Conservation (phyloP, 1,284 basidiomycete genomes). For the Grifola frondosa region DNA sequence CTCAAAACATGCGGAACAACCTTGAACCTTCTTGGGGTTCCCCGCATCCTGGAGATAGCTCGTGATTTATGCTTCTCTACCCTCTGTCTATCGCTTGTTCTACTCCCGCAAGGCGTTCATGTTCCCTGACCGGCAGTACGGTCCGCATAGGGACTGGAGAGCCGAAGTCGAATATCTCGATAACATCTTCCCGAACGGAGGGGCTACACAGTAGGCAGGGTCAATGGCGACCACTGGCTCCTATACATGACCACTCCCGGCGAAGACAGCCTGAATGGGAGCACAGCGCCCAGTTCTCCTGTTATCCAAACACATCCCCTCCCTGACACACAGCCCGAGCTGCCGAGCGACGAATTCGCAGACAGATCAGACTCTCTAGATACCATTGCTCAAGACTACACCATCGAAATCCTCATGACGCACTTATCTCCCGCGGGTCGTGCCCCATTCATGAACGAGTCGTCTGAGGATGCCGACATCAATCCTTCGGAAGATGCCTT, state of each 20-base stretch:
- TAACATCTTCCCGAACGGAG: conserved; percentile 81
- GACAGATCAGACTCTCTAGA: conserved; percentile 29
- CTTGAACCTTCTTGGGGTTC: conserved; percentile 92
- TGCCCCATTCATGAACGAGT: conserved; percentile 73
- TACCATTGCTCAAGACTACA: conserved; percentile 67
- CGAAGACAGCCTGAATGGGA: conserved; percentile 27
- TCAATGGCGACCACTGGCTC: conserved; percentile 99
- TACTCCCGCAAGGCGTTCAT: conserved; percentile 99
- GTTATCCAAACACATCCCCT: conserved; percentile 9
- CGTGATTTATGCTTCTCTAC: conserved; percentile 73
- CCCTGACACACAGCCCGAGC: conserved; percentile 7
- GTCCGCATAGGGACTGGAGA: conserved; percentile 94
- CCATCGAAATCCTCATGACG: conserved; percentile 99
- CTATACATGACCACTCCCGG: conserved; percentile 84
- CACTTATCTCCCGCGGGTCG: conserved; percentile 80
- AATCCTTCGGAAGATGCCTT: conserved; percentile 66
- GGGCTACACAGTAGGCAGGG: conserved; percentile 96
- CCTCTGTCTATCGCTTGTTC: conserved; percentile 84
- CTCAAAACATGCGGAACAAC: conserved; percentile 99
- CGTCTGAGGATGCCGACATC: conserved; percentile 32
- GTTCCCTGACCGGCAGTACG: conserved; percentile 95
- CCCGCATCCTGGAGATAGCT: conserved; percentile 91
- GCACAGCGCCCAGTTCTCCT: conserved; percentile 30
- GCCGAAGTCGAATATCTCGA: conserved; percentile 93
- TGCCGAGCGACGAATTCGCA: conserved; percentile 5